Percentiles rank a stretch among this genome's conserved stretches.
Evolutionary conservation across 2,329 filamentous ascomycete genomes (phyloP).

Genomic region (Penicillium capsulatum): DNA sequence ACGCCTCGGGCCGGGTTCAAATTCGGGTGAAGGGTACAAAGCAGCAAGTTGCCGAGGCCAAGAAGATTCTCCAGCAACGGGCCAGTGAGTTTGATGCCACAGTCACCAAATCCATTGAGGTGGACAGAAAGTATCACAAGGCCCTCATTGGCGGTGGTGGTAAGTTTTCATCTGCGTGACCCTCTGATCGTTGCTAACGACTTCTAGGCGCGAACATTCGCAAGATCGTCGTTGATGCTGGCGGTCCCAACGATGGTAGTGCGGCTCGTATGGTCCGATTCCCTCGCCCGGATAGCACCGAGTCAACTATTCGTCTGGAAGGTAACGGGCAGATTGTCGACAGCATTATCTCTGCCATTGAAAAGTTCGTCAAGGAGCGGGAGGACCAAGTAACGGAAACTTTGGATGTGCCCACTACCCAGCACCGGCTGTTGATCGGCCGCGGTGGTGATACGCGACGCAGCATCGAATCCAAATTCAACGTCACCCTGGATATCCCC

Average conservation of each 20-base stretch:
- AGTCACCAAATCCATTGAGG: slow-evolving; percentile 74
- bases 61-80: slow-evolving; percentile 84
- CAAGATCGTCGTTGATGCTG: slow-evolving; percentile 79
- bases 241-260: slow-evolving; percentile 80
- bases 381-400: slow-evolving; percentile 75
- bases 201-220: slow-evolving; percentile 73
- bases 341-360: slow-evolving; percentile 78
- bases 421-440: slow-evolving; percentile 87
- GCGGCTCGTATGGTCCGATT: slow-evolving; percentile 91
- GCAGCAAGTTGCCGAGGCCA: slow-evolving; percentile 82
- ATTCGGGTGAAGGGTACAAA: slow-evolving; percentile 92
- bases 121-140: slow-evolving; percentile 89
- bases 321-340: slow-evolving; percentile 80
- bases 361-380: slow-evolving; percentile 75
- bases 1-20: slow-evolving; percentile 66
- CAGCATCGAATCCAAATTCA: slow-evolving; percentile 79
- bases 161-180: slow-evolving; percentile 50
- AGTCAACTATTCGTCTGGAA: slow-evolving; percentile 81
- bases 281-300: slow-evolving; percentile 79
- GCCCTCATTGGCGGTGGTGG: slow-evolving; percentile 83
- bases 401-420: slow-evolving; percentile 79
- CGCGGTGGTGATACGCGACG: slow-evolving; percentile 84
- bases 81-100: slow-evolving; percentile 84
- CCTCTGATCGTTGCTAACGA: slow-evolving; percentile 36
- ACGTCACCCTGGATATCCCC: slow-evolving; percentile 83